Evolutionary conservation across 2,329 filamentous ascomycete species (phyloP).

Genomic region (Chaetomium strumarium): DNA sequence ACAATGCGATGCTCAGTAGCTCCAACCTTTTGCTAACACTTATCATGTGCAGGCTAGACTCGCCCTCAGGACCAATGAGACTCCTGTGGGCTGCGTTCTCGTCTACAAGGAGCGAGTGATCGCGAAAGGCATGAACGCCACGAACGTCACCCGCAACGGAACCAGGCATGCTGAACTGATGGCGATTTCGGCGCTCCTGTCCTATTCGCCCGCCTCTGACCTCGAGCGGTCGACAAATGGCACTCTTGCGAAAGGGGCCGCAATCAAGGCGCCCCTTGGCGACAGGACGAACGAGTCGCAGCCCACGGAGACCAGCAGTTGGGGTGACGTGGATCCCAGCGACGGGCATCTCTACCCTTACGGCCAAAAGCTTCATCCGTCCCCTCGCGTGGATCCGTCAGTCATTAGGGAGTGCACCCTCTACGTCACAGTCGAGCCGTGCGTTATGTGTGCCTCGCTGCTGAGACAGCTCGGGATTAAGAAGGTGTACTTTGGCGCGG

Average conservation of each 20-base stretch:
- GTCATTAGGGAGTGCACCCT: constrained; percentile 68
- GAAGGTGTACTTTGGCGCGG: constrained; percentile 89
- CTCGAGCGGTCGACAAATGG: constrained; percentile 27
- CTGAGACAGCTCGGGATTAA: constrained; percentile 82
- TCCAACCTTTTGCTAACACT: not conserved
- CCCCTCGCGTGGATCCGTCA: constrained; percentile 54
- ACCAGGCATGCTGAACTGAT: constrained; percentile 95
- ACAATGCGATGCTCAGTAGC: no score
- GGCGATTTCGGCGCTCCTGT: constrained; percentile 59
- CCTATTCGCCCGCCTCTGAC: constrained; percentile 33
- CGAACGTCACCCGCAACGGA: constrained; percentile 83
- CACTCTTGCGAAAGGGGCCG: not conserved
- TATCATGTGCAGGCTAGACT: constrained; percentile 61
- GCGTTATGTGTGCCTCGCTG: constrained; percentile 96
- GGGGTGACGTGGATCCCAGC: constrained; percentile 48
- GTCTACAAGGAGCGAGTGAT: constrained; percentile 76
- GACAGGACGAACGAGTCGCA: constrained; percentile 27
- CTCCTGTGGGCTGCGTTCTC: constrained; percentile 92
- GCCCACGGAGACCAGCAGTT: constrained; percentile 35
- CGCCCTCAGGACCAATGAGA: constrained; percentile 81
- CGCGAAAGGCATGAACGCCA: constrained; percentile 92
- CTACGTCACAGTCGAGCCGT: constrained; percentile 97
- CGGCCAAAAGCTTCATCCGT: constrained; percentile 52
- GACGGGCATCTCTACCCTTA: constrained; percentile 56
- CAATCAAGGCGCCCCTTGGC: constrained; percentile 19